phyloP scores from a whole-genome alignment of 306 rosid genomes.

The Carpinus fangiana region DNA sequence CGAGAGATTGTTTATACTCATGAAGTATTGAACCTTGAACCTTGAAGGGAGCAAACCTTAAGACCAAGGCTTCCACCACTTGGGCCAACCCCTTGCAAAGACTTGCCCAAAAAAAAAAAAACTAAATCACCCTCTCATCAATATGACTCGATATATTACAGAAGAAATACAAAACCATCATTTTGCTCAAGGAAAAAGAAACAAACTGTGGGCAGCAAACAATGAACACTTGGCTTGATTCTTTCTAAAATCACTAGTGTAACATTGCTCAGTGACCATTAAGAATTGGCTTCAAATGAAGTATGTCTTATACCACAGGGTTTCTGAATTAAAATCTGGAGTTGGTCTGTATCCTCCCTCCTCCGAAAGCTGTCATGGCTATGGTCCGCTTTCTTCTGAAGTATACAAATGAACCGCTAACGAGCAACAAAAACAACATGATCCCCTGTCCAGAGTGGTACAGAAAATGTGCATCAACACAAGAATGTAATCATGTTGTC shows the following conservation, averaged over 20 bases:
- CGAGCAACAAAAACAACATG: conserved; percentile 50
- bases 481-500: background rate
- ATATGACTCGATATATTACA: background rate
- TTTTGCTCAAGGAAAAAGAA: background rate
- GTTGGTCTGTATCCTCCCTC: conserved; percentile 59
- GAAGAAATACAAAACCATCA: background rate
- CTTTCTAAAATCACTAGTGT: background rate
- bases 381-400: conserved; percentile 52
- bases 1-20: too few species aligned
- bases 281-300: background rate
- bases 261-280: background rate
- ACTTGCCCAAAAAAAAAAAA: too few species aligned
- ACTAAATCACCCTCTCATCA: background rate
- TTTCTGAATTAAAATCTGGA: conserved; percentile 48
- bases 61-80: too few species aligned
- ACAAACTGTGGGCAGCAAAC: background rate
- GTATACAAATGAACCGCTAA: conserved; percentile 64
- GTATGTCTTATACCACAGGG: background rate
- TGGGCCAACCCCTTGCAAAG: too few species aligned
- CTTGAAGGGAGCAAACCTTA: too few species aligned
- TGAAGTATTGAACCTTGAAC: too few species aligned
- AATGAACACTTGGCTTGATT: background rate
- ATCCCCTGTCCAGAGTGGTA: conserved; percentile 51
- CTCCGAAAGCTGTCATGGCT: conserved; percentile 49
- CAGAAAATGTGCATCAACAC: background rate